Conservation (phyloP, 1,284 basidiomycete genomes). For the Cutaneotrichosporon cutaneum region DNA sequence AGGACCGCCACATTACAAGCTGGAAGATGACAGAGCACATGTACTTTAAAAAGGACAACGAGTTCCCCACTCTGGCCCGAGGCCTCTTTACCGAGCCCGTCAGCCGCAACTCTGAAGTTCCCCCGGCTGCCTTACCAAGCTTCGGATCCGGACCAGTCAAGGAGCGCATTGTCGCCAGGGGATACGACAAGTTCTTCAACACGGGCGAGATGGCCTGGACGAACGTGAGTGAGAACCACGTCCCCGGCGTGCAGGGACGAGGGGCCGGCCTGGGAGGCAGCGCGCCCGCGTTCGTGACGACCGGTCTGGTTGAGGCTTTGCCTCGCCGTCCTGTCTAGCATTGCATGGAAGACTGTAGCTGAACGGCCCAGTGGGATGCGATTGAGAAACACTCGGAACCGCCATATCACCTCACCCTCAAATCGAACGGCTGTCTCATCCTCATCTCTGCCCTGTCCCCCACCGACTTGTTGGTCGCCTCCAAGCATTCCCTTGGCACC, state of each 20-base stretch:
- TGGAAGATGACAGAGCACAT: conserved; percentile 97
- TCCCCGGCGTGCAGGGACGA: too few relatives aligned
- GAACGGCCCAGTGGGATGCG: conserved; percentile 69
- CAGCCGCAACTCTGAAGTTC: conserved; percentile 21
- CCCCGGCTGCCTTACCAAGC: conserved; percentile 33
- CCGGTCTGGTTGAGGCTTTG: too few relatives aligned
- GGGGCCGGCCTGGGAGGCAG: too few relatives aligned
- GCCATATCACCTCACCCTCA: conserved; percentile 87
- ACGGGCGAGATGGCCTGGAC: conserved; percentile 95
- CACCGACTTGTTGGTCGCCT: conserved; percentile 76
- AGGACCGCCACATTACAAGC: conserved; percentile 60
- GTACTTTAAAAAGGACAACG: conserved; percentile 81
- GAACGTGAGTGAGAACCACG: conserved; percentile 64
- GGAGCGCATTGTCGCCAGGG: conserved; percentile 75
- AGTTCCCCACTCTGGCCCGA: conserved; percentile 85
- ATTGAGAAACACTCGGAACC: conserved; percentile 69
- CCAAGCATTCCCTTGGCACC: conserved; percentile 83
- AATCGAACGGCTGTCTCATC: conserved; percentile 98
- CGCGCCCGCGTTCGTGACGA: too few relatives aligned
- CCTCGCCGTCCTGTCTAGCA: too few relatives aligned
- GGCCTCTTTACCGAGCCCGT: conserved; percentile 73
- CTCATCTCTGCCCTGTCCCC: conserved; percentile 85
- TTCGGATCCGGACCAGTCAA: conserved; percentile 26
- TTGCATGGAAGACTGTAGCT: background rate
- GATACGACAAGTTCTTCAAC: conserved; percentile 99